Evolutionary conservation across 2,329 filamentous ascomycete species (phyloP).

Genomic region (Penicillium occitanis): DNA sequence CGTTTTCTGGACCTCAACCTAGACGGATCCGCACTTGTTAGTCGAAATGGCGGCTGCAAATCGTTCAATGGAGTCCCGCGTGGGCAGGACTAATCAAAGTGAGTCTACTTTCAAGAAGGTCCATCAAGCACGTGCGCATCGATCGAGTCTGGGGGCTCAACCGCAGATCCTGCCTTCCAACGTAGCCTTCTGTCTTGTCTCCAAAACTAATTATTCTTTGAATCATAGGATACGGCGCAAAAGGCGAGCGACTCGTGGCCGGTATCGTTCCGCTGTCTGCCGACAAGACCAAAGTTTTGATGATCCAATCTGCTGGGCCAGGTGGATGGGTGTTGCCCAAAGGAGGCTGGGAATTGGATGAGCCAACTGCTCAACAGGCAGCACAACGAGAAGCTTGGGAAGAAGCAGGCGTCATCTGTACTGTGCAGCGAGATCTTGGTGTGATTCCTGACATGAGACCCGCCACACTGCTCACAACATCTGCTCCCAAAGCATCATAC

Average conservation of each 20-base stretch:
- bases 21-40: neutral
- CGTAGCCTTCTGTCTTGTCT: constrained; percentile 15
- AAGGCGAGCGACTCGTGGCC: constrained; percentile 91
- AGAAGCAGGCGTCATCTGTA: constrained; percentile 88
- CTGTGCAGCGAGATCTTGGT: constrained; percentile 80
- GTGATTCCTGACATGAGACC: constrained; percentile 78
- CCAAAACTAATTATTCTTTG: neutral
- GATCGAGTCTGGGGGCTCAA: neutral
- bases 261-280: constrained; percentile 86
- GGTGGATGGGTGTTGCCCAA: constrained; percentile 97
- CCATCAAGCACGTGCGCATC: constrained; percentile 27
- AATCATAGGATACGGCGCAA: constrained; percentile 77
- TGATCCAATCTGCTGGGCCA: constrained; percentile 89
- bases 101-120: constrained; percentile 30
- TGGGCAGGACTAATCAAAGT: constrained; percentile 52
- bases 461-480: constrained; percentile 51
- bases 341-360: constrained; percentile 95
- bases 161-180: constrained; percentile 15
- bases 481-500: constrained; percentile 64
- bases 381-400: constrained; percentile 92
- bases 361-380: constrained; percentile 81
- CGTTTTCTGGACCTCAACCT: neutral
- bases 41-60: constrained; percentile 23
- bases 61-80: constrained; percentile 49
- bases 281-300: constrained; percentile 82